Conservation (phyloP, 257 asterid genomes). For the Solanum okadae region DNA sequence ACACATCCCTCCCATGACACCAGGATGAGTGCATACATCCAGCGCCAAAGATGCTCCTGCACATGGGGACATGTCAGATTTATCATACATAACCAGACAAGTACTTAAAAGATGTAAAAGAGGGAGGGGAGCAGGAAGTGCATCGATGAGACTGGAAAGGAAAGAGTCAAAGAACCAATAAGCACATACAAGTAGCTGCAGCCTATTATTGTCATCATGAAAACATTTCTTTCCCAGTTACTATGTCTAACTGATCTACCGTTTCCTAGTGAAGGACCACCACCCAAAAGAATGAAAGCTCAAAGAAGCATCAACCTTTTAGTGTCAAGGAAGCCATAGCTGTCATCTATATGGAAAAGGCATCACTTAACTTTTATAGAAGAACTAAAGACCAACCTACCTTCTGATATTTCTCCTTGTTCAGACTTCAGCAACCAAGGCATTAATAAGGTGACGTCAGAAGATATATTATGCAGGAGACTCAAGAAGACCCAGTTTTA, state of each 20-base stretch:
- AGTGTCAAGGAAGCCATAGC: neutral
- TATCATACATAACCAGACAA: neutral
- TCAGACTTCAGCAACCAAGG: neutral
- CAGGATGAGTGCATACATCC: conserved; percentile 66
- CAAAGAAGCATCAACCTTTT: neutral
- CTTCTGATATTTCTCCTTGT: neutral
- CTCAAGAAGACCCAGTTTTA: neutral
- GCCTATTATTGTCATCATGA: neutral
- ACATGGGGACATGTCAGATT: neutral
- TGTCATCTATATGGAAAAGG: neutral
- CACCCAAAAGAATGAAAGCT: neutral
- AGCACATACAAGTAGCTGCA: neutral
- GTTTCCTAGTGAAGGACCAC: neutral
- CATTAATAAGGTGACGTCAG: neutral
- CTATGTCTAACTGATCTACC: neutral
- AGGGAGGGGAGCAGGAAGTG: neutral
- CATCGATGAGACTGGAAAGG: neutral
- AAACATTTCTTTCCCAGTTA: neutral
- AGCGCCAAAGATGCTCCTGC: conserved; percentile 10
- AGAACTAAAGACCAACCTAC: neutral
- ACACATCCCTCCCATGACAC: conserved; percentile 79
- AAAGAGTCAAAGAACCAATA: neutral
- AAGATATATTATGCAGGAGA: neutral
- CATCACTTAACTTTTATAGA: neutral
- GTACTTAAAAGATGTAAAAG: neutral